A percentile compares a stretch with the other conserved stretches of the same genome.
Evolutionary conservation across 768 basidiomycete genomes (phyloP).

Genomic region (Trametes cubensis): DNA sequence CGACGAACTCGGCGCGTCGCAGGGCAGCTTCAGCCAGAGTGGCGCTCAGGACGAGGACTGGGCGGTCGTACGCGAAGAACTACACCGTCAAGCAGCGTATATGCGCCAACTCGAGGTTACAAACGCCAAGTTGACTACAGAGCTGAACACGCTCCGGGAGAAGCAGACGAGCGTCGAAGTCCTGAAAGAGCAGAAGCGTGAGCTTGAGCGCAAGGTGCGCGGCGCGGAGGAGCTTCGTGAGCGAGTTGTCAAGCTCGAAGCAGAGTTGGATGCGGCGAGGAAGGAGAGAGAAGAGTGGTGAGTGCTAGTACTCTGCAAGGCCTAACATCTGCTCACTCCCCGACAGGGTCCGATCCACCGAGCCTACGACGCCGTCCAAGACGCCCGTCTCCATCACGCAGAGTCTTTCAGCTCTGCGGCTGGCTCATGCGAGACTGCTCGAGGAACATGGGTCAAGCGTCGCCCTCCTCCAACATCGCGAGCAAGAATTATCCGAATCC

Average conservation of each 20-base stretch:
- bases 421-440: conserved; percentile 62
- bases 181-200: conserved; percentile 72
- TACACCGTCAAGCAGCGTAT: conserved; percentile 66
- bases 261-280: conserved; percentile 62
- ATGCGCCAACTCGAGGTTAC: conserved; percentile 59
- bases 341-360: conserved; percentile 42
- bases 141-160: conserved; percentile 57
- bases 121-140: conserved; percentile 57
- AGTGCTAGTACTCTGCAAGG: conserved; percentile 15
- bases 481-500: conserved; percentile 50
- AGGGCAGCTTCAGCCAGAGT: conserved; percentile 35
- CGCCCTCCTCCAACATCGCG: conserved; percentile 56
- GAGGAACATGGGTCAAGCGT: conserved; percentile 65
- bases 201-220: conserved; percentile 55
- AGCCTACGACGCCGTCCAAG: conserved; percentile 42
- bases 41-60: conserved; percentile 56
- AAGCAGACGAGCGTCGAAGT: conserved; percentile 67
- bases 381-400: conserved; percentile 60
- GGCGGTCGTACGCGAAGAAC: conserved; percentile 65
- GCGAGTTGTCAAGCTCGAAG: conserved; percentile 59
- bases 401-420: conserved; percentile 59
- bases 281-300: conserved; percentile 63
- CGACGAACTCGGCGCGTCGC: conserved; percentile 45
- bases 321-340: not conserved
- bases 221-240: conserved; percentile 58